These are phyloP conservation scores for Xylaria sp. DNA, from an alignment of 2,329 filamentous ascomycete species.

Conservation along the genomic window DNA sequence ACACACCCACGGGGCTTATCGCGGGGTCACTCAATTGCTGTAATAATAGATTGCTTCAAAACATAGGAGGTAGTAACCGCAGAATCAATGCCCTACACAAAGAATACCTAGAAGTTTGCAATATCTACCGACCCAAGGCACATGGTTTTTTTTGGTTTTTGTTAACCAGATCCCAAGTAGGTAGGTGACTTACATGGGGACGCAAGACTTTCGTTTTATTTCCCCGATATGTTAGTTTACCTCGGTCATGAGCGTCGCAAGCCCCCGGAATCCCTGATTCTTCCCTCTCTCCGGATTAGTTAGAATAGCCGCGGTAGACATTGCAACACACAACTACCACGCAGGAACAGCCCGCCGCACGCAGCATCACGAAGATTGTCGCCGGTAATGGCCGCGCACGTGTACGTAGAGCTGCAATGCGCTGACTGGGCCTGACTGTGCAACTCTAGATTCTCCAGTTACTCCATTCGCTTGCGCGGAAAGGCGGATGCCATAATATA, in stretches of 20 bases:
- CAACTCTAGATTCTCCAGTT: not conserved
- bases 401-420: constrained; percentile 7
- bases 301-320: constrained; percentile 28
- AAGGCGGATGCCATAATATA: constrained; percentile 8
- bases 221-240: not conserved
- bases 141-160: too few species aligned
- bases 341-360: constrained; percentile 14
- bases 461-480: not conserved
- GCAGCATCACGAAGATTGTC: constrained; percentile 2
- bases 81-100: too few species aligned
- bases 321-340: not conserved
- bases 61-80: too few species aligned
- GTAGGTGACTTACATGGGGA: too few species aligned
- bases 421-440: constrained; percentile 17
- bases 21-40: not conserved
- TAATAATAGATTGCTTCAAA: too few species aligned
- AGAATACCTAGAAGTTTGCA: too few species aligned
- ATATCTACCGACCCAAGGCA: too few species aligned
- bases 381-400: not conserved
- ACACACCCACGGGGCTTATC: not conserved
- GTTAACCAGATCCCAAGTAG: too few species aligned
- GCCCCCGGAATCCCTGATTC: constrained; percentile 14
- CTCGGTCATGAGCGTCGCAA: constrained; percentile 9
- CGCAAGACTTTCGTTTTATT: not conserved
- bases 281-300: constrained; percentile 25